These are phyloP conservation scores for Starmerella potacharoeniae DNA, from an alignment of 805 yeast genomes.

Conservation along the genomic window DNA sequence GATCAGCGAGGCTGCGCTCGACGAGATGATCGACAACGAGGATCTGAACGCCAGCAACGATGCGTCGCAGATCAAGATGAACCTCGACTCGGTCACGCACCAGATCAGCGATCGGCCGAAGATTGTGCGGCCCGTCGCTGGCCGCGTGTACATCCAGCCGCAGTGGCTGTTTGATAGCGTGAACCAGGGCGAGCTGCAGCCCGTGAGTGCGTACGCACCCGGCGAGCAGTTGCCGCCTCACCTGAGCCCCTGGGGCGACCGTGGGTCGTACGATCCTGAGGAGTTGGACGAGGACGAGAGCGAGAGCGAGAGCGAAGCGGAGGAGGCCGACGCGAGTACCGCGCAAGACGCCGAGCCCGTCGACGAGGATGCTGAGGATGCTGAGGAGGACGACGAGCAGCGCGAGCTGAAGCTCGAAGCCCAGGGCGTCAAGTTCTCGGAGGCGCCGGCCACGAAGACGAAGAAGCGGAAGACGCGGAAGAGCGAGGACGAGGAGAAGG, in stretches of 20 bases:
- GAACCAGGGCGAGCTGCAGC: slow-evolving; percentile 61
- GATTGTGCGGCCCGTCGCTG: slow-evolving; percentile 62
- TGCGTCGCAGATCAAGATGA: slow-evolving; percentile 33
- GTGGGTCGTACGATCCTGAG: slow-evolving; percentile 73
- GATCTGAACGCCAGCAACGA: slow-evolving; percentile 36
- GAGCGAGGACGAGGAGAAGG: slow-evolving; percentile 66
- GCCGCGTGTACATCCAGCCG: slow-evolving; percentile 91
- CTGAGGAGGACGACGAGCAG: slow-evolving; percentile 37
- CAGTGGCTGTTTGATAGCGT: slow-evolving; percentile 95
- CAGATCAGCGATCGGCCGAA: slow-evolving; percentile 92
- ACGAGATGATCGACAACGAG: slow-evolving; percentile 46
- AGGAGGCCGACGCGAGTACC: slow-evolving; percentile 32
- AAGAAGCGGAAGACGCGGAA: slow-evolving; percentile 33
- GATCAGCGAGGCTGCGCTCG: slow-evolving; percentile 77
- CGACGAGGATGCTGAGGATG: slow-evolving; percentile 39
- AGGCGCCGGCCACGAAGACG: slow-evolving; percentile 31
- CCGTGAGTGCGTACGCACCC: slow-evolving; percentile 77
- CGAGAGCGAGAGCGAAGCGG: slow-evolving; percentile 42
- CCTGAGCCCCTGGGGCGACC: slow-evolving; percentile 97
- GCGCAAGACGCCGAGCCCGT: slow-evolving; percentile 42
- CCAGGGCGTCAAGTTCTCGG: slow-evolving; percentile 69
- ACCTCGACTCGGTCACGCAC: slow-evolving; percentile 68
- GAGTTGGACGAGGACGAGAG: slow-evolving; percentile 26
- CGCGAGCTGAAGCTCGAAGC: slow-evolving; percentile 87
- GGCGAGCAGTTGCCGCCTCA: slow-evolving; percentile 96